Percentiles rank a stretch among this genome's conserved stretches.
Conservation (phyloP, 1,139 yeast genomes). For the Pichia sp. region DNA sequence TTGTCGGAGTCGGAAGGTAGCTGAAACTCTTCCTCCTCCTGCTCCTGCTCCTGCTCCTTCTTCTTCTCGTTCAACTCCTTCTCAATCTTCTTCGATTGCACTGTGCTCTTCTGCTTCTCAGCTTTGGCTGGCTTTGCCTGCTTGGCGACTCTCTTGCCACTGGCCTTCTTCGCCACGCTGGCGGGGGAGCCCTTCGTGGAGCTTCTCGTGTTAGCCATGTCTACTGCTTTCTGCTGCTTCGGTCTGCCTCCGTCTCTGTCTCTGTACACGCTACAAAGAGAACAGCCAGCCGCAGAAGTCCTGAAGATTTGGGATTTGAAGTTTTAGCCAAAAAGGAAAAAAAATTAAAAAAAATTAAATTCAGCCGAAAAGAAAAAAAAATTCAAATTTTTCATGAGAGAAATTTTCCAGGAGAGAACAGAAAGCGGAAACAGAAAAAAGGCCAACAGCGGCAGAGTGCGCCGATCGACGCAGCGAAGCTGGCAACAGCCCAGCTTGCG, state of each 20-base stretch:
- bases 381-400: background rate
- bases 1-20: constrained; percentile 15
- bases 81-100: constrained; percentile 4
- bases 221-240: background rate
- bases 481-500: background rate
- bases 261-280: too few species aligned
- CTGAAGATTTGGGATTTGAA: too few species aligned
- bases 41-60: constrained; percentile 4
- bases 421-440: too few species aligned
- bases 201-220: background rate
- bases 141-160: background rate
- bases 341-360: too few species aligned
- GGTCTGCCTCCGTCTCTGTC: background rate
- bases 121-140: background rate
- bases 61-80: constrained; percentile 4
- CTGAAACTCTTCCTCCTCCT: constrained; percentile 16
- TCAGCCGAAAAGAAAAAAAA: background rate
- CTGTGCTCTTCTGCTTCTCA: background rate
- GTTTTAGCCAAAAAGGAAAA: too few species aligned
- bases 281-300: too few species aligned
- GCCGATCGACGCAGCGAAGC: background rate
- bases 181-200: background rate
- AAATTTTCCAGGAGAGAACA: too few species aligned
- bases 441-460: background rate
- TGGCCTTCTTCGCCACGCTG: background rate